These are phyloP conservation scores for Pyricularia pennisetigena DNA, from an alignment of 2,329 filamentous ascomycete genomes.

Conservation along the genomic window DNA sequence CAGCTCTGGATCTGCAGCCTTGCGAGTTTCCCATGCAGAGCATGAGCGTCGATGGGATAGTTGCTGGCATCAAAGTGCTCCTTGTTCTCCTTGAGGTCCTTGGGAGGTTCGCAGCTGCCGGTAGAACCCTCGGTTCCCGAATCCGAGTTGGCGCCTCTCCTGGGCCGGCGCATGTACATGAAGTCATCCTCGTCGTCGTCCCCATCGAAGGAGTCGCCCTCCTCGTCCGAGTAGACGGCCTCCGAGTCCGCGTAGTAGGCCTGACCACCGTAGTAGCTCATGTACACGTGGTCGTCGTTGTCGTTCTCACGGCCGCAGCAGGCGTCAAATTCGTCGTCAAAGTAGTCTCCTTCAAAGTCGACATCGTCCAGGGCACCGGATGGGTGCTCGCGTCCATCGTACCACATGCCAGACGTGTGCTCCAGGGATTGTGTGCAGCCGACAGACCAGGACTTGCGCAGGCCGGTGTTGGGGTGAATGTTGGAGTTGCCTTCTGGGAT, in stretches of 20 bases:
- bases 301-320: neutral
- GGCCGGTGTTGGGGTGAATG: constrained; percentile 3
- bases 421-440: constrained; percentile 4
- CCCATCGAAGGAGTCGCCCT: neutral
- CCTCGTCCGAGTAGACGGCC: constrained; percentile 3
- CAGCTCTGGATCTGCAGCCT: neutral
- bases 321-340: neutral
- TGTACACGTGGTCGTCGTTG: neutral
- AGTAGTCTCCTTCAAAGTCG: neutral
- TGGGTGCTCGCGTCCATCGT: neutral
- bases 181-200: neutral
- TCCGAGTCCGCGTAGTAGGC: constrained; percentile 1
- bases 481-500: neutral
- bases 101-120: neutral
- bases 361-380: constrained; percentile 2
- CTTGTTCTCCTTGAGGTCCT: neutral
- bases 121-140: neutral
- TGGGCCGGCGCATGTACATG: neutral
- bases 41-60: neutral
- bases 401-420: constrained; percentile 4
- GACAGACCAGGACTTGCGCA: constrained; percentile 1
- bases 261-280: constrained; percentile 1
- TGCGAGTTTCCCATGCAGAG: neutral
- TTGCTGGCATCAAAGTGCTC: neutral
- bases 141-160: neutral